phyloP scores from a whole-genome alignment of 176 grass and related monocot species.

The Oryza meridionalis region DNA sequence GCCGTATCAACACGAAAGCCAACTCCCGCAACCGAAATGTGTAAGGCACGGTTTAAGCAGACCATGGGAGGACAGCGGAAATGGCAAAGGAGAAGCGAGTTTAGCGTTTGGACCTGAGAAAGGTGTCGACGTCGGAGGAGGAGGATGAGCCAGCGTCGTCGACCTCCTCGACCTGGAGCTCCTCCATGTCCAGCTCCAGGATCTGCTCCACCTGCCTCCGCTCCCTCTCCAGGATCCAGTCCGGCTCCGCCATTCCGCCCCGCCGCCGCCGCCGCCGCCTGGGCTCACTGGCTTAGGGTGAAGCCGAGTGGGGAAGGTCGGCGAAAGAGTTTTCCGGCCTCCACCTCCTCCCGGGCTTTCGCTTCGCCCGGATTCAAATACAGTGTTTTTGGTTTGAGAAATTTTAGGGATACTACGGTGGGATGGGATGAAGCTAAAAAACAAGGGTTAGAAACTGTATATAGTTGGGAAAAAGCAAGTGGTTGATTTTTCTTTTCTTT shows the following conservation, averaged over 20 bases:
- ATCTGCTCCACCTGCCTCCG: conserved; percentile 87
- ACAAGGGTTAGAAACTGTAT: too few relatives aligned
- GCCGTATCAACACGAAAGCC: neutral
- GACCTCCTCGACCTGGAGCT: conserved; percentile 91
- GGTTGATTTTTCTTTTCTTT: too few relatives aligned
- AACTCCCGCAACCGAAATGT: neutral
- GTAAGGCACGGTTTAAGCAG: neutral
- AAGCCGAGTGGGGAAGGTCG: neutral
- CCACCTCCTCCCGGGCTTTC: neutral
- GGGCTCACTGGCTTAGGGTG: neutral
- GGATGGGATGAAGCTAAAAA: too few relatives aligned
- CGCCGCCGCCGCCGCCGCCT: neutral
- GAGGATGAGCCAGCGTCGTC: conserved; percentile 51
- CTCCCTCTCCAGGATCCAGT: conserved; percentile 67
- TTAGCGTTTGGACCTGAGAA: conserved; percentile 56
- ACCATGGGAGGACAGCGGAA: neutral
- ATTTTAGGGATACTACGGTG: too few relatives aligned
- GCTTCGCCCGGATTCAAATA: neutral
- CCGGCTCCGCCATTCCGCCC: conserved; percentile 45
- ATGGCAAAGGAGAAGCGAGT: neutral
- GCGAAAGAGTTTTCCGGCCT: neutral
- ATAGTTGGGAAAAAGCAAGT: too few relatives aligned
- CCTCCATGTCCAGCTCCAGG: conserved; percentile 92
- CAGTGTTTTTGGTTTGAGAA: too few relatives aligned
- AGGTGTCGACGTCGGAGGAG: conserved; percentile 51